Conservation (phyloP, 169 alveolate species). For the Perkinsus marinus region DNA sequence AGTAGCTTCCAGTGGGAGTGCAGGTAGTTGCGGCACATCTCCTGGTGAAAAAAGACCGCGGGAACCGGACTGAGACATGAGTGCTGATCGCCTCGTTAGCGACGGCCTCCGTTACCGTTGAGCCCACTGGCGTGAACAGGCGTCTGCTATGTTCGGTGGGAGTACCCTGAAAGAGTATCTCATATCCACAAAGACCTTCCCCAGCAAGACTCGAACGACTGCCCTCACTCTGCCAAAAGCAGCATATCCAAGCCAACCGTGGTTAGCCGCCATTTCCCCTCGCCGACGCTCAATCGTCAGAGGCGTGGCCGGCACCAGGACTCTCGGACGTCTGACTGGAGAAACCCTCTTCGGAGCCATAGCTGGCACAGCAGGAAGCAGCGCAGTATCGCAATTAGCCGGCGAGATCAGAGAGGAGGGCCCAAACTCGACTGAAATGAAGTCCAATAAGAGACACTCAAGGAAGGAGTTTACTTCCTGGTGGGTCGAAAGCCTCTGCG, state of each 20-base stretch:
- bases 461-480: background rate
- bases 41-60: background rate
- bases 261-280: background rate
- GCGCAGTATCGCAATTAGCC: background rate
- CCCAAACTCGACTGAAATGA: background rate
- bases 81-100: background rate
- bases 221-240: background rate
- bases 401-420: background rate
- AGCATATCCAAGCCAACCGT: background rate
- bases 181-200: no score
- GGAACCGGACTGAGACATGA: background rate
- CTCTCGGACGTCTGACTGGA: background rate
- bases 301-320: background rate
- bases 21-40: background rate
- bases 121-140: background rate
- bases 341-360: background rate
- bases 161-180: background rate
- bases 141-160: background rate
- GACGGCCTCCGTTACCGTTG: background rate
- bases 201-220: no score
- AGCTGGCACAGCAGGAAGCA: background rate
- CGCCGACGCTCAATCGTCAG: background rate
- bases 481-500: background rate
- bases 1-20: background rate
- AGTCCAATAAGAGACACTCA: background rate